These are phyloP conservation scores for Gracilaria domingensis DNA, from an alignment of 23 red algal species.

Conservation along the genomic window DNA sequence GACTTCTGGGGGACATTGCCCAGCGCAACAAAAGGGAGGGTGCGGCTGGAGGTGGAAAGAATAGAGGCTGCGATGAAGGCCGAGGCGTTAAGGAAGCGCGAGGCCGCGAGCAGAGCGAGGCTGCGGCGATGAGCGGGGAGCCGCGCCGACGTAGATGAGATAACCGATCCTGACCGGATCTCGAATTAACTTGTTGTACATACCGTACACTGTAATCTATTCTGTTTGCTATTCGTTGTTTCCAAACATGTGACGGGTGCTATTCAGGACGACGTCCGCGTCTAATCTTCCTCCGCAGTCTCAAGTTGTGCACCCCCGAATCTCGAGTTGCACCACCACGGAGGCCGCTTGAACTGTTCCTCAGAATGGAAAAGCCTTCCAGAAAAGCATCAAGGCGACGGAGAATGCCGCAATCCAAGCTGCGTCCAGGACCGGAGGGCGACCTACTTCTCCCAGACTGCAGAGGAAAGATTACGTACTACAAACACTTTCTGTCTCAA, in stretches of 20 bases:
- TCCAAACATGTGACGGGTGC: no score
- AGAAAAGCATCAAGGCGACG: slow-evolving; percentile 9
- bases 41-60: background rate
- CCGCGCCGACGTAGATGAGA: no score
- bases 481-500: slow-evolving; percentile 43
- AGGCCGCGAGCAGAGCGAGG: no score
- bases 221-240: no score
- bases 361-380: slow-evolving; percentile 5
- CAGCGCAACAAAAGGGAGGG: background rate
- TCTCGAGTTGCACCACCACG: background rate
- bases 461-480: slow-evolving; percentile 45
- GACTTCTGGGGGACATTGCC: background rate
- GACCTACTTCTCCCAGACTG: slow-evolving; percentile 33
- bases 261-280: no score
- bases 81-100: no score
- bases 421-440: slow-evolving; percentile 39
- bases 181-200: no score
- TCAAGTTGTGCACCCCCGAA: background rate
- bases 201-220: no score
- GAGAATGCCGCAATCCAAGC: background rate
- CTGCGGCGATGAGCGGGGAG: no score
- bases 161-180: no score
- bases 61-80: background rate
- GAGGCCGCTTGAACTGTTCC: background rate
- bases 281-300: background rate